phyloP scores from a whole-genome alignment of 768 basidiomycete species.

The Melanogaster broomeanus region DNA sequence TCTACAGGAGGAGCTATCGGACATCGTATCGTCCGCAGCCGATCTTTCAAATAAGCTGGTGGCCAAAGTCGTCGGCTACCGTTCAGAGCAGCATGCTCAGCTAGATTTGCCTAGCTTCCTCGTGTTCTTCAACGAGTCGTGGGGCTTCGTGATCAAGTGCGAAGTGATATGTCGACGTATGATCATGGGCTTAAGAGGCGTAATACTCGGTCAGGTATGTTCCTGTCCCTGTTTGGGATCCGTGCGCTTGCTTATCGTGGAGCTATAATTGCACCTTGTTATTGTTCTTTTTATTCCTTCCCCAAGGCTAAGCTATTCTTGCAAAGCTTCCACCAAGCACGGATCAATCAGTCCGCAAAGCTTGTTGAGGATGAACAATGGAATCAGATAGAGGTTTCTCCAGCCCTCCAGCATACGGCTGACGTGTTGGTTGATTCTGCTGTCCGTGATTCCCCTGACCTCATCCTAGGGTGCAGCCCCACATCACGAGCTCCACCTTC shows the following conservation, averaged over 20 bases:
- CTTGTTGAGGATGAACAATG: conserved; percentile 96
- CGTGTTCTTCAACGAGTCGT: conserved; percentile 78
- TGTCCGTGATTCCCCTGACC: conserved; percentile 75
- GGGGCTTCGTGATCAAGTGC: conserved; percentile 87
- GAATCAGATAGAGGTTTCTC: conserved; percentile 73
- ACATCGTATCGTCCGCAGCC: conserved; percentile 76
- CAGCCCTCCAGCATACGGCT: conserved; percentile 65
- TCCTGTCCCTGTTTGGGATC: not conserved
- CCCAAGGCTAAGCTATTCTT: conserved; percentile 83
- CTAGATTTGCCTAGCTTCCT: conserved; percentile 77
- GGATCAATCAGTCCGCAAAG: conserved; percentile 80
- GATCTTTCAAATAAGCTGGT: conserved; percentile 85
- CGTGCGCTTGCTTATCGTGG: not conserved
- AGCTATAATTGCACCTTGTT: conserved; percentile 4
- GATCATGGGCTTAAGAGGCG: conserved; percentile 91
- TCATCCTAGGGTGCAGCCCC: conserved; percentile 40
- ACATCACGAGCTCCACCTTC: not conserved
- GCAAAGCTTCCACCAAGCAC: conserved; percentile 79
- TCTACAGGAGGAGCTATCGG: conserved; percentile 66
- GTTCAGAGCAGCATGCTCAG: conserved; percentile 77
- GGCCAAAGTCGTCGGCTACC: conserved; percentile 73
- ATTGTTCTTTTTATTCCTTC: conserved; percentile 3
- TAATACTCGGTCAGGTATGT: conserved; percentile 76
- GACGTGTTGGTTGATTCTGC: conserved; percentile 80
- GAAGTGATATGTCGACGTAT: conserved; percentile 86